These are phyloP conservation scores for Suillus ampliporus DNA, from an alignment of 768 basidiomycete species.

Conservation along the genomic window DNA sequence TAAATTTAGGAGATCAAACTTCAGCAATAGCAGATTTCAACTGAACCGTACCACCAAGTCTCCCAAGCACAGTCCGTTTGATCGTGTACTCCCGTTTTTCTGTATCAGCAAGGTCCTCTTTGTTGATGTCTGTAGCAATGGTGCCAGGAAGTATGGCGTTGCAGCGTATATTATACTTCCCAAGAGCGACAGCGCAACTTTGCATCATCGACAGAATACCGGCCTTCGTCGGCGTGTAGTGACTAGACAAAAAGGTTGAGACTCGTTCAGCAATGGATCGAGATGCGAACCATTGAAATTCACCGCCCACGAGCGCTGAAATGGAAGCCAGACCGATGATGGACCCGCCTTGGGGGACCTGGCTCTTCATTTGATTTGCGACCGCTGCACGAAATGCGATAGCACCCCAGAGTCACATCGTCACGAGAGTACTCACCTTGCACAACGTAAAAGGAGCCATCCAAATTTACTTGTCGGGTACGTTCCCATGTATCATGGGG, in stretches of 20 bases:
- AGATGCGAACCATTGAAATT: constrained; percentile 58
- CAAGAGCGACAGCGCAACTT: constrained; percentile 76
- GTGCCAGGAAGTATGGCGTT: constrained; percentile 79
- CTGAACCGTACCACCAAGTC: constrained; percentile 58
- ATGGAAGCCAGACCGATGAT: constrained; percentile 83
- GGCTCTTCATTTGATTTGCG: constrained; percentile 75
- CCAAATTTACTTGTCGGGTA: constrained; percentile 65
- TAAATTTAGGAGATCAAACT: constrained; percentile 22
- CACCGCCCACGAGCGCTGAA: constrained; percentile 79
- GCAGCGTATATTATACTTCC: constrained; percentile 77
- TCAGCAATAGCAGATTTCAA: neutral
- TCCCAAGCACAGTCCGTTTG: constrained; percentile 65
- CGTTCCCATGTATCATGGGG: constrained; percentile 51
- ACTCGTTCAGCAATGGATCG: neutral
- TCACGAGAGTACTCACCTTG: constrained; percentile 49
- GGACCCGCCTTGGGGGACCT: constrained; percentile 71
- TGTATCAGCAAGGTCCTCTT: constrained; percentile 67
- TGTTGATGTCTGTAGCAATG: constrained; percentile 79
- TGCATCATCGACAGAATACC: constrained; percentile 82
- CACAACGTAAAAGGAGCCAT: constrained; percentile 74
- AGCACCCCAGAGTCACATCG: constrained; percentile 7
- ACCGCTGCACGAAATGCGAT: constrained; percentile 48
- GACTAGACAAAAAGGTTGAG: constrained; percentile 39
- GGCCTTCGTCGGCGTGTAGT: constrained; percentile 84
- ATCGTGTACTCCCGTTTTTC: constrained; percentile 67